These are phyloP conservation scores for Talaromyces proteolyticus DNA, from an alignment of 495 filamentous ascomycete species.

Conservation along the genomic window DNA sequence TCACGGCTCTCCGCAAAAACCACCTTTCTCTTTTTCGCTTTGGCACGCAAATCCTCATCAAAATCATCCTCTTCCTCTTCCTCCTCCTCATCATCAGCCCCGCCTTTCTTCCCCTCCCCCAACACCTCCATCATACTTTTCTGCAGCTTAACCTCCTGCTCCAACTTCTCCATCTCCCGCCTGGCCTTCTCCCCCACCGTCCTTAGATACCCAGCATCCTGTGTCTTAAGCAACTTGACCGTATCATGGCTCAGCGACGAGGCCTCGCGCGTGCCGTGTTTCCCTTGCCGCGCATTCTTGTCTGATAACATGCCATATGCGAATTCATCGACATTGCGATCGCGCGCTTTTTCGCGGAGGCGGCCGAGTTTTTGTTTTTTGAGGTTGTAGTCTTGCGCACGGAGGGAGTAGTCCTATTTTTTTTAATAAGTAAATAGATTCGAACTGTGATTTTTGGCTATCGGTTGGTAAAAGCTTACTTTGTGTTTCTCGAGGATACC, in stretches of 20 bases:
- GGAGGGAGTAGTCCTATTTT: conserved; percentile 79
- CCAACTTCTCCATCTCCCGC: conserved; percentile 52
- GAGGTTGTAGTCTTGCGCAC: conserved; percentile 78
- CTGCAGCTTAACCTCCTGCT: conserved; percentile 45
- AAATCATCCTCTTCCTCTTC: conserved; percentile 19
- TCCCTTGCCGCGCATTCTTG: conserved; percentile 45
- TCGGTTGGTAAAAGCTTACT: conserved; percentile 27
- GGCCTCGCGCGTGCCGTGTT: conserved; percentile 45
- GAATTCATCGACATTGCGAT: conserved; percentile 96
- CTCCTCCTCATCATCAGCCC: conserved; percentile 10
- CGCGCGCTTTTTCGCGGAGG: conserved; percentile 72
- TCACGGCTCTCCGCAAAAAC: conserved; percentile 51
- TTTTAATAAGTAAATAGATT: not conserved
- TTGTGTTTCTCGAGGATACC: conserved; percentile 89
- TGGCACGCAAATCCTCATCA: conserved; percentile 19
- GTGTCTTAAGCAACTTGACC: conserved; percentile 88
- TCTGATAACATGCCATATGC: conserved; percentile 80
- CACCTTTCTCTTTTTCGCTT: conserved; percentile 28
- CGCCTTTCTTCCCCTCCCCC: conserved; percentile 19
- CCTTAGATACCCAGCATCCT: conserved; percentile 85
- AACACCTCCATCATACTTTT: conserved; percentile 24
- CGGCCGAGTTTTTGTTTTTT: conserved; percentile 78
- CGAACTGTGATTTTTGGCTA: not conserved
- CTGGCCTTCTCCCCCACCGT: conserved; percentile 56
- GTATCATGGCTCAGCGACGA: conserved; percentile 55